These are phyloP conservation scores for Sedum album DNA, from an alignment of 164 flowering plant species.

Conservation along the genomic window DNA sequence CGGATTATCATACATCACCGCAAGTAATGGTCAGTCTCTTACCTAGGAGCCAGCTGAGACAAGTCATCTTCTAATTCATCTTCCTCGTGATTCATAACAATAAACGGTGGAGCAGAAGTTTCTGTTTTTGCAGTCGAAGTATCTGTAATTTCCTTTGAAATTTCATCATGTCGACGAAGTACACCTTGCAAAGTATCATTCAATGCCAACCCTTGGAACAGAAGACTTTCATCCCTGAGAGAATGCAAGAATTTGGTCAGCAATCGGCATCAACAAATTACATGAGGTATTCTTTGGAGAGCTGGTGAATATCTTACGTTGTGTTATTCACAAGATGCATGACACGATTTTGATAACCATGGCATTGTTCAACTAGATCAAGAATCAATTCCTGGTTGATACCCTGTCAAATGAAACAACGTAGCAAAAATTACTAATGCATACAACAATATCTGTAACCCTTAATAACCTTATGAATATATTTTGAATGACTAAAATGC, in stretches of 20 bases:
- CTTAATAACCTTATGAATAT: too few relatives aligned
- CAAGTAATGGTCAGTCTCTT: background rate
- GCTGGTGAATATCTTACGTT: slow-evolving; percentile 30
- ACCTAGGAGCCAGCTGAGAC: slow-evolving; percentile 81
- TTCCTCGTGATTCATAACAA: slow-evolving; percentile 74
- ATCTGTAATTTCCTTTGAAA: slow-evolving; percentile 40
- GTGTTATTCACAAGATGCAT: slow-evolving; percentile 74
- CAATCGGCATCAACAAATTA: background rate
- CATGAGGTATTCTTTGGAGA: background rate
- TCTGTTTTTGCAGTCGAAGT: slow-evolving; percentile 18
- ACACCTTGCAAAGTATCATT: slow-evolving; percentile 87
- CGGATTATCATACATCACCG: background rate
- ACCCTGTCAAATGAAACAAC: slow-evolving; percentile 34
- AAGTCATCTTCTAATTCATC: slow-evolving; percentile 91
- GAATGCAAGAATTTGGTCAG: background rate
- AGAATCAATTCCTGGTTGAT: slow-evolving; percentile 75
- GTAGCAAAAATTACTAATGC: background rate
- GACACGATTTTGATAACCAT: slow-evolving; percentile 79
- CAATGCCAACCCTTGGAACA: slow-evolving; percentile 70
- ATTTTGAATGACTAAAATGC: too few relatives aligned
- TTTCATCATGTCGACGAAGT: slow-evolving; percentile 62
- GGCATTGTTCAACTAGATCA: slow-evolving; percentile 93
- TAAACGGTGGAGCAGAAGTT: slow-evolving; percentile 43
- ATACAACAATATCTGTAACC: too few relatives aligned
- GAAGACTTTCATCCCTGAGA: slow-evolving; percentile 80